Conservation (phyloP, 352 stramenopile genomes). For the Pythium grandisporangium region DNA sequence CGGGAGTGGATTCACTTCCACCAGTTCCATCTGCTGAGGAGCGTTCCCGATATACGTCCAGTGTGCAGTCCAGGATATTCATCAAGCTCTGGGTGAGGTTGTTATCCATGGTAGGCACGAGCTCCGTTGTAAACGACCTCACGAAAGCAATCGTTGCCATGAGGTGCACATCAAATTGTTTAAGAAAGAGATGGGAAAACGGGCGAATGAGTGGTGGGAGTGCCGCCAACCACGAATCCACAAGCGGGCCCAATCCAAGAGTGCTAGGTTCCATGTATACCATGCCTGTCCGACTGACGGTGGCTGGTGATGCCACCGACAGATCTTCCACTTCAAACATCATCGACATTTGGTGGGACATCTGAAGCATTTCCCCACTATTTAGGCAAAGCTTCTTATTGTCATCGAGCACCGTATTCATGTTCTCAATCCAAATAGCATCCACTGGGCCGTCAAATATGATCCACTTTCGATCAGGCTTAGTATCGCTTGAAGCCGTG, state of each 20-base stretch:
- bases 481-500: constrained; percentile 75
- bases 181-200: constrained; percentile 38
- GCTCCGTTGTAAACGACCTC: constrained; percentile 78
- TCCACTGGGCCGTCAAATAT: constrained; percentile 93
- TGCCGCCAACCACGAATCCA: constrained; percentile 87
- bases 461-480: constrained; percentile 91
- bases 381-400: constrained; percentile 95
- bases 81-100: constrained; percentile 89
- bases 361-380: constrained; percentile 92
- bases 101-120: constrained; percentile 91
- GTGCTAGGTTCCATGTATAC: constrained; percentile 95
- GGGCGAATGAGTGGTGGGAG: constrained; percentile 30
- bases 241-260: constrained; percentile 79
- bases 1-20: constrained; percentile 32
- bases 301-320: constrained; percentile 89
- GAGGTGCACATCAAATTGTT: constrained; percentile 89
- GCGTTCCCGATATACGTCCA: constrained; percentile 62
- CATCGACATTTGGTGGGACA: constrained; percentile 95
- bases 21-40: constrained; percentile 24
- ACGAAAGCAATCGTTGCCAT: constrained; percentile 83
- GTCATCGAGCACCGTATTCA: constrained; percentile 95
- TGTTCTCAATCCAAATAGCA: constrained; percentile 96
- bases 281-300: constrained; percentile 92
- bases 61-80: constrained; percentile 89
- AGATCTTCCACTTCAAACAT: constrained; percentile 97